A percentile compares a stretch with the other conserved stretches of the same genome.
Evolutionary conservation across 805 yeast species (phyloP).

Genomic region (Ogataea allantospora): DNA sequence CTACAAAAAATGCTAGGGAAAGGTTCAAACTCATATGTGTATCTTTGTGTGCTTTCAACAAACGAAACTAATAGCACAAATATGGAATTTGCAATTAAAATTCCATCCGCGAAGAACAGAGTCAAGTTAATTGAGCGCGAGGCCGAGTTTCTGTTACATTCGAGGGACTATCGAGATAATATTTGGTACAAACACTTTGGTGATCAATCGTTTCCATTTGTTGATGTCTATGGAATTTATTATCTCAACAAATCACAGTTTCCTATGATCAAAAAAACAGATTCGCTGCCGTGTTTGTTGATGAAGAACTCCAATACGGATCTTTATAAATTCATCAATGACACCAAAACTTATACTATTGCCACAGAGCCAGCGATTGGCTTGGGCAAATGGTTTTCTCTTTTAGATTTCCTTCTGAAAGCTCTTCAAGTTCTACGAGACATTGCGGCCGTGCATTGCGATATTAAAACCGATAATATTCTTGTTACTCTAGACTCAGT

Average conservation of each 20-base stretch:
- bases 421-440: slow-evolving; percentile 28
- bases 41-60: slow-evolving; percentile 19
- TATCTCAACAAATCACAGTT: slow-evolving; percentile 26
- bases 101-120: slow-evolving; percentile 28
- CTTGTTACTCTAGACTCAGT: slow-evolving; percentile 26
- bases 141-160: slow-evolving; percentile 21
- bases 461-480: slow-evolving; percentile 46
- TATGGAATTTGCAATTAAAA: slow-evolving; percentile 28
- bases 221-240: slow-evolving; percentile 30
- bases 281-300: slow-evolving; percentile 30
- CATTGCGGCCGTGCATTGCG: slow-evolving; percentile 43
- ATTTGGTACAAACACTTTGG: slow-evolving; percentile 13
- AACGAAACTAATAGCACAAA: slow-evolving; percentile 6
- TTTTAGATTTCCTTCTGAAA: slow-evolving; percentile 29
- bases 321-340: slow-evolving; percentile 26
- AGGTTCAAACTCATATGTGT: slow-evolving; percentile 34
- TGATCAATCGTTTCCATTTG: slow-evolving; percentile 23
- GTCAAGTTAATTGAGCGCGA: slow-evolving; percentile 28
- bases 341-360: neutral
- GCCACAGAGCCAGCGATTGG: slow-evolving; percentile 22
- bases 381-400: slow-evolving; percentile 32
- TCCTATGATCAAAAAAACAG: slow-evolving; percentile 24
- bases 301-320: slow-evolving; percentile 30
- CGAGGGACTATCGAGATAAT: slow-evolving; percentile 21
- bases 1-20: slow-evolving; percentile 24